A percentile compares a stretch with the other conserved stretches of the same genome.
Conservation (phyloP, 2,329 filamentous ascomycete species). For the Trichoderma brevicompactum region DNA sequence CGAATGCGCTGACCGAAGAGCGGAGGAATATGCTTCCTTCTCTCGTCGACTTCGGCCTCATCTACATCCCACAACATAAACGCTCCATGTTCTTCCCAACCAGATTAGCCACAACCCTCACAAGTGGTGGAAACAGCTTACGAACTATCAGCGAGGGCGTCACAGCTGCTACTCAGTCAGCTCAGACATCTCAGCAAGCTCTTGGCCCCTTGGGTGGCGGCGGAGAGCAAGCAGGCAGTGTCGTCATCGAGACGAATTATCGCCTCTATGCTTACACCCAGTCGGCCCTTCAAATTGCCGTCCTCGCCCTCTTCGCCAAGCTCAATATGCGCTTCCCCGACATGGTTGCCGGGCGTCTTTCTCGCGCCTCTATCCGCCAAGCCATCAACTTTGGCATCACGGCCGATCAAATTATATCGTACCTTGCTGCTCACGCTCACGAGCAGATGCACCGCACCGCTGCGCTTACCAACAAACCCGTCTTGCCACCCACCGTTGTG, state of each 20-base stretch:
- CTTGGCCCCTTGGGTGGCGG: conserved; percentile 42
- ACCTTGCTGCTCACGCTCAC: conserved; percentile 90
- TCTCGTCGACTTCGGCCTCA: conserved; percentile 88
- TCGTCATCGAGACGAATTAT: conserved; percentile 98
- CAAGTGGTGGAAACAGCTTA: conserved; percentile 76
- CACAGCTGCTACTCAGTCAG: conserved; percentile 64
- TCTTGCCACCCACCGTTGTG: conserved; percentile 92
- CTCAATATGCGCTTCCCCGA: conserved; percentile 92
- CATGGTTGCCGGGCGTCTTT: conserved; percentile 89
- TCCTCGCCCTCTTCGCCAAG: conserved; percentile 86
- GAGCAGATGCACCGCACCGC: conserved; percentile 83
- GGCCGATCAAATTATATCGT: conserved; percentile 91
- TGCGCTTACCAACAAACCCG: conserved; percentile 62
- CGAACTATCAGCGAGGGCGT: conserved; percentile 72
- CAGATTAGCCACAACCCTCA: conserved; percentile 89
- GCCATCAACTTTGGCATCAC: conserved; percentile 93
- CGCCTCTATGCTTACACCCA: conserved; percentile 96
- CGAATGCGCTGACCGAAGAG: conserved; percentile 76
- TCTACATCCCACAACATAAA: conserved; percentile 70
- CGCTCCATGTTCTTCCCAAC: conserved; percentile 81
- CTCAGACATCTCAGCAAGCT: conserved; percentile 44
- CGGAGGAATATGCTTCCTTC: conserved; percentile 89
- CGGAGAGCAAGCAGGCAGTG: conserved; percentile 69
- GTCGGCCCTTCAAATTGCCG: conserved; percentile 90
- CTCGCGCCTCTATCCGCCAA: conserved; percentile 82